A percentile compares a stretch with the other conserved stretches of the same genome.
Evolutionary conservation across 306 rosid species (phyloP).

Genomic region (Casuarina cunninghamiana): DNA sequence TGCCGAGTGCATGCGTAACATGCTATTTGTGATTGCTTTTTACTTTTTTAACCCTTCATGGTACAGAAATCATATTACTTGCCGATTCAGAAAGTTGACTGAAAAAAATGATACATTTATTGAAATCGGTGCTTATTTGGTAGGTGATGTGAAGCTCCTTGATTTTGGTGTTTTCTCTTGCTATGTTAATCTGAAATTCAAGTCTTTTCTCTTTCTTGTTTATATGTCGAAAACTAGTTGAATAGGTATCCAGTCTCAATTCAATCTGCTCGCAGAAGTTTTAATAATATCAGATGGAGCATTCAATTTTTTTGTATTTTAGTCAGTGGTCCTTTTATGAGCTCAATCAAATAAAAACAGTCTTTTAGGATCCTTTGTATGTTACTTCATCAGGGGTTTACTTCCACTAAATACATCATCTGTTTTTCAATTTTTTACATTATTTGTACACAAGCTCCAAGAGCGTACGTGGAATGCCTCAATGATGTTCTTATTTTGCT

Average conservation of each 20-base stretch:
- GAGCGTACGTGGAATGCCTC: constrained; percentile 7
- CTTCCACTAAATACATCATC: constrained; percentile 13
- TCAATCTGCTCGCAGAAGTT: not conserved
- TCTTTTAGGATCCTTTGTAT: not conserved
- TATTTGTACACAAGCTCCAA: not conserved
- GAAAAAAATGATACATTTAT: not conserved
- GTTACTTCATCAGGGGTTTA: not conserved
- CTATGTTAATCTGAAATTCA: not conserved
- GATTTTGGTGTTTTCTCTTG: not conserved
- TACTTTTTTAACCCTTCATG: not conserved
- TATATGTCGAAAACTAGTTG: not conserved
- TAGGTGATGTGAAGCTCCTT: not conserved
- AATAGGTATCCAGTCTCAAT: not conserved
- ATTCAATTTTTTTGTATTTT: not conserved
- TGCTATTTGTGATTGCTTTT: not conserved
- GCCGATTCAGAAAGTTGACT: not conserved
- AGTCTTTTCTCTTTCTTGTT: not conserved
- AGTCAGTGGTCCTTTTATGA: too few relatives aligned
- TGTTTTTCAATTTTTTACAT: not conserved
- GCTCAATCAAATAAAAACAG: not conserved
- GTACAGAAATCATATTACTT: not conserved
- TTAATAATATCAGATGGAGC: not conserved
- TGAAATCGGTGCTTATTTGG: not conserved
- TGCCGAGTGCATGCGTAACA: not conserved
- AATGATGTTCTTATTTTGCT: constrained; percentile 25